These are phyloP conservation scores for Collariella sp. DNA, from an alignment of 495 filamentous ascomycete species.

Conservation along the genomic window DNA sequence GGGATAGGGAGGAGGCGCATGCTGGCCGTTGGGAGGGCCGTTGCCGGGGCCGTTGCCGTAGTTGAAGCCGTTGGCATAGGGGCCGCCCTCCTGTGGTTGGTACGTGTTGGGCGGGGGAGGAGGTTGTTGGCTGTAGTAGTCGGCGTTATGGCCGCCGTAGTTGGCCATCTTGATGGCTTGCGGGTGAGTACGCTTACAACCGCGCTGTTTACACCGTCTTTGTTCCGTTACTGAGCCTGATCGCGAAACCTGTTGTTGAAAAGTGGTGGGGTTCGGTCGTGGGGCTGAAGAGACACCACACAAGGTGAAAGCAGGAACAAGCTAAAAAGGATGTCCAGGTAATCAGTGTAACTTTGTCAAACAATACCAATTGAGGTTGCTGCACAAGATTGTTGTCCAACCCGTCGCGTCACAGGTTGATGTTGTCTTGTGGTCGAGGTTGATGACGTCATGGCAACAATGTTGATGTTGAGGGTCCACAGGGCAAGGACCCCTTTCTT, in stretches of 20 bases:
- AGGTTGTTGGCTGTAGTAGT: constrained; percentile 18
- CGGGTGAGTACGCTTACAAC: neutral
- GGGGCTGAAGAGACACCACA: too few relatives aligned
- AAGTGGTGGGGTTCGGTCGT: too few relatives aligned
- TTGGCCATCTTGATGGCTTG: constrained; percentile 9
- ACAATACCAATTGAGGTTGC: too few relatives aligned
- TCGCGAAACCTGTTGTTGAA: constrained; percentile 20
- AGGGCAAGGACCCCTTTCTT: too few relatives aligned
- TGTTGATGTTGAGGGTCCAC: too few relatives aligned
- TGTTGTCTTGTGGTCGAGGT: too few relatives aligned
- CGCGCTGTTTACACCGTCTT: neutral
- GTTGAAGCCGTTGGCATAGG: neutral
- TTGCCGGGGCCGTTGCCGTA: constrained; percentile 9
- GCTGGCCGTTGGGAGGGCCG: neutral
- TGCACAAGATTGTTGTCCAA: too few relatives aligned
- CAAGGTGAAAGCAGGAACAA: too few relatives aligned
- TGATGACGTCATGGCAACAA: too few relatives aligned
- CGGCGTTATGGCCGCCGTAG: constrained; percentile 16
- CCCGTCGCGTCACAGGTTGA: too few relatives aligned
- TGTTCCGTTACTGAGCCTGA: constrained; percentile 3
- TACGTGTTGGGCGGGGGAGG: constrained; percentile 22
- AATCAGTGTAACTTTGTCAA: too few relatives aligned
- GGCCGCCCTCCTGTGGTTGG: constrained; percentile 13
- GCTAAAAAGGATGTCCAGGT: too few relatives aligned
- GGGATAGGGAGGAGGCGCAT: constrained; percentile 15